These are phyloP conservation scores for Vavraia culicis DNA, from an alignment of 371 early-diverging fungal genomes.

Conservation along the genomic window DNA sequence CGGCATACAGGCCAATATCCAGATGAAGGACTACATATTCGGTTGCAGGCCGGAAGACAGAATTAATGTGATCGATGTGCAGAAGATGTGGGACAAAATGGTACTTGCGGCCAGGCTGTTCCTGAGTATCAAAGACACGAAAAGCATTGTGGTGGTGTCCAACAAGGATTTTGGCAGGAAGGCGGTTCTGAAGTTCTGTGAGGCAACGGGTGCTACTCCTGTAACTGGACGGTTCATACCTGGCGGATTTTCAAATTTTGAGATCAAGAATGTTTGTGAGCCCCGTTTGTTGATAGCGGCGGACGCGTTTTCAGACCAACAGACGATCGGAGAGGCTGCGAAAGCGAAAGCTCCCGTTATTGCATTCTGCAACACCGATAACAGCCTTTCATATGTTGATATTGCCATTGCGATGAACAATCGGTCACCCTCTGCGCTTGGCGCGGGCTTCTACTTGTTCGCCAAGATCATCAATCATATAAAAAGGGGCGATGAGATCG, in stretches of 20 bases:
- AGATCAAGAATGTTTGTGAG: conserved; percentile 86
- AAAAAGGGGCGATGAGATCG: conserved; percentile 52
- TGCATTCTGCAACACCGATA: conserved; percentile 87
- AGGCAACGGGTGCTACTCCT: conserved; percentile 79
- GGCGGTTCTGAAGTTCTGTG: conserved; percentile 86
- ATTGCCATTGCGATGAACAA: conserved; percentile 98
- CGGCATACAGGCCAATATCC: conserved; percentile 33
- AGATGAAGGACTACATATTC: conserved; percentile 37
- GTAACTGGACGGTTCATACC: conserved; percentile 97
- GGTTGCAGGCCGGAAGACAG: conserved; percentile 34
- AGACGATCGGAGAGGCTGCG: conserved; percentile 86
- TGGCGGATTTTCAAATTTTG: conserved; percentile 98
- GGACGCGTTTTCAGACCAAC: conserved; percentile 87
- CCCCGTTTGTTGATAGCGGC: conserved; percentile 84
- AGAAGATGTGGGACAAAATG: conserved; percentile 96
- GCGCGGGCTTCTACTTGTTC: conserved; percentile 79
- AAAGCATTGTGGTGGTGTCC: conserved; percentile 74
- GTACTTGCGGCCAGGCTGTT: conserved; percentile 89
- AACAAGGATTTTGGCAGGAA: conserved; percentile 87
- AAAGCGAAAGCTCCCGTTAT: conserved; percentile 96
- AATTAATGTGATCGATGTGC: conserved; percentile 67
- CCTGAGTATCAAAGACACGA: conserved; percentile 67
- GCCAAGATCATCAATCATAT: conserved; percentile 86
- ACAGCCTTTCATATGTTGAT: conserved; percentile 71
- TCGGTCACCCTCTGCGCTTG: conserved; percentile 84